Percentiles rank a stretch among this genome's conserved stretches.
Evolutionary conservation across 2,329 filamentous ascomycete species (phyloP).

Genomic region (Fusarium transvaalense): DNA sequence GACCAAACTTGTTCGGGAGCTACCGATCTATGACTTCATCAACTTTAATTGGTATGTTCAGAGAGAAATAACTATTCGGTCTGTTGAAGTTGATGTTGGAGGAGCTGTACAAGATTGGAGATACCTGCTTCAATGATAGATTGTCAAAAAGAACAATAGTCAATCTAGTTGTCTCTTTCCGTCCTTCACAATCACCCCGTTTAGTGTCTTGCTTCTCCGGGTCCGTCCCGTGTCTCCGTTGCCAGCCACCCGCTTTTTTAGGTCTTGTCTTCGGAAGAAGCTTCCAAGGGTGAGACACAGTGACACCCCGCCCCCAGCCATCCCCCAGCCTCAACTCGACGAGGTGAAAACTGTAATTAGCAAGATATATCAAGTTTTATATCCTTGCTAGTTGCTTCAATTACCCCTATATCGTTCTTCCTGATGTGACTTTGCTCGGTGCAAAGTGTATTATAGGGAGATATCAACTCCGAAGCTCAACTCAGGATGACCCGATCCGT

Average conservation of each 20-base stretch:
- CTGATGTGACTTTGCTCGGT: slow-evolving; percentile 29
- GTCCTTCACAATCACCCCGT: slow-evolving; percentile 32
- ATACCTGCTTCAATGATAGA: background rate
- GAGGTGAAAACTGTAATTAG: slow-evolving; percentile 20
- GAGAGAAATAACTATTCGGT: background rate
- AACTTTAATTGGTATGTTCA: background rate
- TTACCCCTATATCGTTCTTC: slow-evolving; percentile 19
- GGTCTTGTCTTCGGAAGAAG: slow-evolving; percentile 27
- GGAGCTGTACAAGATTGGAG: background rate
- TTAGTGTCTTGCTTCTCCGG: slow-evolving; percentile 20
- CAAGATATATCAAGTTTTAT: slow-evolving; percentile 32
- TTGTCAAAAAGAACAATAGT: background rate
- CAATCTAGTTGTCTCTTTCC: background rate
- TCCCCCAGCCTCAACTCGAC: slow-evolving; percentile 39
- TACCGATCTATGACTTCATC: slow-evolving; percentile 19
- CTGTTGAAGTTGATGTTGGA: background rate
- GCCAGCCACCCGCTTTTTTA: slow-evolving; percentile 43
- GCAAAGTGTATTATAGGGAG: slow-evolving; percentile 24
- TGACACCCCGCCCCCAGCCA: slow-evolving; percentile 42
- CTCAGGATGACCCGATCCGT: slow-evolving; percentile 1
- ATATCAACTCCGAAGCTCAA: slow-evolving; percentile 20
- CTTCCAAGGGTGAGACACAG: slow-evolving; percentile 28
- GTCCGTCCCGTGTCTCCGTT: slow-evolving; percentile 36
- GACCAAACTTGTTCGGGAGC: slow-evolving; percentile 23
- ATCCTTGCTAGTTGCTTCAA: slow-evolving; percentile 36